A percentile compares a stretch with the other conserved stretches of the same genome.
Conservation (phyloP, 176 grass and related monocot genomes). For the Thalia dealbata region DNA sequence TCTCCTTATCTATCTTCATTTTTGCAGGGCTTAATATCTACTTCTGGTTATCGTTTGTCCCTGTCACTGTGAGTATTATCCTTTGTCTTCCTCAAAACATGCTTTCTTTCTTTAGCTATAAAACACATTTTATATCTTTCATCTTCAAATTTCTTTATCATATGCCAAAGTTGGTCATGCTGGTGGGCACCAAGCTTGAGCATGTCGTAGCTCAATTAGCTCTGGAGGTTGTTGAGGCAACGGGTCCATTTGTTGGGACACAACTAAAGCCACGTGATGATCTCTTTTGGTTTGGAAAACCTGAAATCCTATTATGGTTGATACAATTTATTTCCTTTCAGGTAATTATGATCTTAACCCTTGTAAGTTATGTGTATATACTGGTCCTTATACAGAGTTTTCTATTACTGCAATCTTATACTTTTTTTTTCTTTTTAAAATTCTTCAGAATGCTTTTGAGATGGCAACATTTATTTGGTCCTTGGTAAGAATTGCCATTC, state of each 20-base stretch:
- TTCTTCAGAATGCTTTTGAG: slow-evolving; percentile 90
- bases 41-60: slow-evolving; percentile 88
- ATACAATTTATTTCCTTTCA: slow-evolving; percentile 99
- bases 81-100: slow-evolving; percentile 2
- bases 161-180: slow-evolving; percentile 49
- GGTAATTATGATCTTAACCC: slow-evolving; percentile 28
- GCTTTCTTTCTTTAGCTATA: slow-evolving; percentile 6
- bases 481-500: slow-evolving; percentile 39
- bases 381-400: not conserved
- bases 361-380: no score
- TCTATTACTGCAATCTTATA: slow-evolving; percentile 16
- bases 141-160: not conserved
- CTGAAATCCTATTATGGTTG: slow-evolving; percentile 74
- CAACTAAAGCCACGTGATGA: slow-evolving; percentile 88
- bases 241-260: slow-evolving; percentile 51
- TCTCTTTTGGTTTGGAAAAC: slow-evolving; percentile 97
- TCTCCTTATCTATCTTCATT: slow-evolving; percentile 6
- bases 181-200: slow-evolving; percentile 82
- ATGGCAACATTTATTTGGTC: slow-evolving; percentile 99
- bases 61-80: slow-evolving; percentile 58
- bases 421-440: slow-evolving; percentile 26
- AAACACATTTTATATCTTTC: slow-evolving; percentile 7
- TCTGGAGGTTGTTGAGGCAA: slow-evolving; percentile 63
- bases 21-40: slow-evolving; percentile 95
- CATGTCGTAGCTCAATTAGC: slow-evolving; percentile 79